Percentiles rank a stretch among this genome's conserved stretches.
phyloP scores from a whole-genome alignment of 352 stramenopile genomes.

The Peronospora belbahrii region DNA sequence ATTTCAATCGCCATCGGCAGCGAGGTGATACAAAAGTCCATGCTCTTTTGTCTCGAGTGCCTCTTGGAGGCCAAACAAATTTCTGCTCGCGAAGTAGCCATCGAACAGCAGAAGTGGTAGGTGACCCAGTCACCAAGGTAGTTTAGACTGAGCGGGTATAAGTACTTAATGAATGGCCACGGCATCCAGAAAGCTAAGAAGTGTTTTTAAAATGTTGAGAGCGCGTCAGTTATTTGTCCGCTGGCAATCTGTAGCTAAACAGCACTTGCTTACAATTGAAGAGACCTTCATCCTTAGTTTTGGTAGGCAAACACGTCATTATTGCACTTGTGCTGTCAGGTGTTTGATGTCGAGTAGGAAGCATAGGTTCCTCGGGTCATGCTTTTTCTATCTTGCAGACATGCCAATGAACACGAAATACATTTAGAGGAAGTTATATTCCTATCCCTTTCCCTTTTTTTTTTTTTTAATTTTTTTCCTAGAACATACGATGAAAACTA shows the following conservation, averaged over 20 bases:
- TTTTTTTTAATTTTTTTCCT: too few relatives aligned
- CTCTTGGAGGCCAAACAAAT: slow-evolving; percentile 32
- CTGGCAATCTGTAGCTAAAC: slow-evolving; percentile 21
- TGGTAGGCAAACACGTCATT: neutral
- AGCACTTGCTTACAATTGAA: slow-evolving; percentile 20
- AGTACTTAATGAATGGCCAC: slow-evolving; percentile 13
- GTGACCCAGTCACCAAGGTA: slow-evolving; percentile 1
- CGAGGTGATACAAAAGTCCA: slow-evolving; percentile 28
- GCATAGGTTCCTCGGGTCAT: too few relatives aligned
- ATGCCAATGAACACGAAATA: too few relatives aligned
- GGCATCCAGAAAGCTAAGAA: slow-evolving; percentile 7
- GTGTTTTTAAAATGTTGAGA: slow-evolving; percentile 10
- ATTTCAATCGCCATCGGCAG: slow-evolving; percentile 30
- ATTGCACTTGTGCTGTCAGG: neutral
- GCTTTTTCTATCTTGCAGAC: too few relatives aligned
- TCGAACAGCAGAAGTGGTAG: slow-evolving; percentile 28
- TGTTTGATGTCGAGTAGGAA: neutral
- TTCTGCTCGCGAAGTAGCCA: slow-evolving; percentile 24
- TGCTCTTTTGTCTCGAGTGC: slow-evolving; percentile 42
- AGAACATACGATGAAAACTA: too few relatives aligned
- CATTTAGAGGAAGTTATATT: too few relatives aligned
- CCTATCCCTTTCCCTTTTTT: too few relatives aligned
- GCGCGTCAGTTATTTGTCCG: slow-evolving; percentile 11
- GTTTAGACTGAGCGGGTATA: slow-evolving; percentile 17
- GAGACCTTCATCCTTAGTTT: slow-evolving; percentile 10